Percentiles rank a stretch among this genome's conserved stretches.
Evolutionary conservation across 2,329 filamentous ascomycete genomes (phyloP).

Genomic region (Talaromyces funiculosus): DNA sequence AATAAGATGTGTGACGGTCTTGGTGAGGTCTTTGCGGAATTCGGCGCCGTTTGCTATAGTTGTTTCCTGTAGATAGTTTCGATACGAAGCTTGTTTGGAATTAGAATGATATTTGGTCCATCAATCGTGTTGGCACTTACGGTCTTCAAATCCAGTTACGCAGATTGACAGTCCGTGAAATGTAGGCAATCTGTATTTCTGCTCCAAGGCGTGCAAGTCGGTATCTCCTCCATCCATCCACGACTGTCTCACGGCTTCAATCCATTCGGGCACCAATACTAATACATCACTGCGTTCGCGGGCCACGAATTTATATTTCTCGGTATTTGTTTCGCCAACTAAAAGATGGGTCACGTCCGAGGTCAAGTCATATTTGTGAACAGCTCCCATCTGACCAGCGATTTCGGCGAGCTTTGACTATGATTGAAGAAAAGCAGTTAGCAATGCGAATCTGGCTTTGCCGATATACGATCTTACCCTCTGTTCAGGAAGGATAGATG

Average conservation of each 20-base stretch:
- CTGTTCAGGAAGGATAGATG: slow-evolving; percentile 71
- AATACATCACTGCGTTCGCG: slow-evolving; percentile 80
- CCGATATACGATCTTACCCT: slow-evolving; percentile 52
- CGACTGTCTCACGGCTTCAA: slow-evolving; percentile 68
- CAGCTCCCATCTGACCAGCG: slow-evolving; percentile 75
- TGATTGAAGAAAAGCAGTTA: slow-evolving; percentile 7
- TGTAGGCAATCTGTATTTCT: slow-evolving; percentile 42
- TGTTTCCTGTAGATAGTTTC: slow-evolving; percentile 63
- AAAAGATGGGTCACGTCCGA: slow-evolving; percentile 92
- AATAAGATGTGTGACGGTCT: slow-evolving; percentile 79
- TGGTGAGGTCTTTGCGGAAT: slow-evolving; percentile 84
- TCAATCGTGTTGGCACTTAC: slow-evolving; percentile 35
- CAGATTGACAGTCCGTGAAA: slow-evolving; percentile 56
- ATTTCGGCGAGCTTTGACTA: slow-evolving; percentile 39
- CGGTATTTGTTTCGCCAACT: slow-evolving; percentile 80
- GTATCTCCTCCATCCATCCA: slow-evolving; percentile 79
- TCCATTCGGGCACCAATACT: slow-evolving; percentile 75
- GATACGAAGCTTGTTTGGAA: slow-evolving; percentile 51
- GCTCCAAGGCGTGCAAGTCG: slow-evolving; percentile 65
- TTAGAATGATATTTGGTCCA: neutral
- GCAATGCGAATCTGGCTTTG: slow-evolving; percentile 4
- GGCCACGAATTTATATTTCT: slow-evolving; percentile 94
- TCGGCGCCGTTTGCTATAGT: slow-evolving; percentile 68
- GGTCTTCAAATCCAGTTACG: slow-evolving; percentile 64
- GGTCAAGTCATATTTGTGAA: slow-evolving; percentile 87